Base-by-base conservation (phyloP, 2,329 filamentous ascomycete species). In the Beauveria caledonica region DNA sequence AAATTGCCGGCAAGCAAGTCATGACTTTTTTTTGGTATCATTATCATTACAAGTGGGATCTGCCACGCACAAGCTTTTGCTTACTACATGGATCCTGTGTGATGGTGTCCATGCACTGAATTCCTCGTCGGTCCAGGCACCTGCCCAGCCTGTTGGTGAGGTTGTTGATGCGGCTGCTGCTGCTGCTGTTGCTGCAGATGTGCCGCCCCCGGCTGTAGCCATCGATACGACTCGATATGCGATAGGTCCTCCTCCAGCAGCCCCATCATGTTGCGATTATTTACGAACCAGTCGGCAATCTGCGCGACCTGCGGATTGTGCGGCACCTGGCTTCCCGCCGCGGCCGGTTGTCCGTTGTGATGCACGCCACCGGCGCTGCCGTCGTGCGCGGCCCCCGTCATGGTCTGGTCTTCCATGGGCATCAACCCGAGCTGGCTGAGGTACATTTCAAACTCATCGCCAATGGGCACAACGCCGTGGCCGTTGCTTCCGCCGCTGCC, bases 211-310 rank as follows among this genome's bases (percentile, higher is more conserved):
- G 65, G 65, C 51, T 69, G 68, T 63, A 70, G 69, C 73, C 73
- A 75, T 11, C 68, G 68, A 52, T 66, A 66, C n/a, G 71, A 69
- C 49, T 74, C 71, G 64, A 80, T 77, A 33, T 77, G 74, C 57
- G 77, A 77, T 60, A 80, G 63, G 49, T 87, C 85, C 61, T 86
- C 82, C 67, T 88, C 86, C 68, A 88, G 69, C 60, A 88, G 67
- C 0, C 83, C 83, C 75, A 88, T 79, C 74, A 88, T 82, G 65
- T 86, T 85, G 59, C 80, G 78, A 62, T 83, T 87, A 1, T 85
- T 83, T 3, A 82, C 84, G 65, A 86, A 87, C 85, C 85, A 88
- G 63, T 86, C 84, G 2, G 82, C 81, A 62, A 87, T 71, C 50
- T 84, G 79, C 36, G 78, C 66, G n/a, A 69, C 67, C 61, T 72